phyloP scores from a whole-genome alignment of 371 early-diverging fungal species.

The Zychaea mexicana region DNA sequence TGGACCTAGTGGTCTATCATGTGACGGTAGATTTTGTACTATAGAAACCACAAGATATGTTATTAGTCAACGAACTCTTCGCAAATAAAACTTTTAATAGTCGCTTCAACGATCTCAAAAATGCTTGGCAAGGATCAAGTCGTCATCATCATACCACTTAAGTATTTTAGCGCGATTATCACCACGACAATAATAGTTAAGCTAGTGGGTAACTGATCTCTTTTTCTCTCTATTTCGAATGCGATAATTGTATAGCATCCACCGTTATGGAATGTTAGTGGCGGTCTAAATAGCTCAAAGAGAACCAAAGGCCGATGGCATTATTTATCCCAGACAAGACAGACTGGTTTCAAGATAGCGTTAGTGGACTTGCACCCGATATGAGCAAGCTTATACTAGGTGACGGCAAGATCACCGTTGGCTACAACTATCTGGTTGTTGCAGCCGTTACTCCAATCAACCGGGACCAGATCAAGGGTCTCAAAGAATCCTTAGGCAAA shows the following conservation, averaged over 20 bases:
- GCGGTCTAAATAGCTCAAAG: constrained; percentile 80
- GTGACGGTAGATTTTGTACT: constrained; percentile 21
- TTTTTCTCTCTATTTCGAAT: constrained; percentile 3
- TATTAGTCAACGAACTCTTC: no score
- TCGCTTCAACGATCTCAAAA: constrained; percentile 63
- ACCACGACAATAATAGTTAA: constrained; percentile 80
- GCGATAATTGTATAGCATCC: constrained; percentile 67
- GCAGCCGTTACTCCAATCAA: constrained; percentile 85
- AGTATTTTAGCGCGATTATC: constrained; percentile 84
- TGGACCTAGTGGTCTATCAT: constrained; percentile 66
- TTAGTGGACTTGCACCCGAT: constrained; percentile 69
- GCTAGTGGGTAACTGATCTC: constrained; percentile 59
- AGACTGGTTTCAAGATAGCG: constrained; percentile 78
- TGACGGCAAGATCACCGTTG: constrained; percentile 68
- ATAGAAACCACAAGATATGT: neutral
- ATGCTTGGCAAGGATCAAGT: constrained; percentile 70
- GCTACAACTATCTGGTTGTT: constrained; percentile 88
- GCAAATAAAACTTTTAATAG: no score
- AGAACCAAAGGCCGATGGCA: constrained; percentile 68
- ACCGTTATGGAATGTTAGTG: constrained; percentile 91
- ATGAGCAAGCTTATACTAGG: constrained; percentile 67
- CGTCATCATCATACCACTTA: constrained; percentile 78
- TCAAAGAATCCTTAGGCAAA: constrained; percentile 77
- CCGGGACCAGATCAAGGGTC: constrained; percentile 80
- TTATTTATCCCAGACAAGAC: constrained; percentile 73